Evolutionary conservation across 2,329 filamentous ascomycete genomes (phyloP).

Genomic region (Cladosporium sphaerospermum): DNA sequence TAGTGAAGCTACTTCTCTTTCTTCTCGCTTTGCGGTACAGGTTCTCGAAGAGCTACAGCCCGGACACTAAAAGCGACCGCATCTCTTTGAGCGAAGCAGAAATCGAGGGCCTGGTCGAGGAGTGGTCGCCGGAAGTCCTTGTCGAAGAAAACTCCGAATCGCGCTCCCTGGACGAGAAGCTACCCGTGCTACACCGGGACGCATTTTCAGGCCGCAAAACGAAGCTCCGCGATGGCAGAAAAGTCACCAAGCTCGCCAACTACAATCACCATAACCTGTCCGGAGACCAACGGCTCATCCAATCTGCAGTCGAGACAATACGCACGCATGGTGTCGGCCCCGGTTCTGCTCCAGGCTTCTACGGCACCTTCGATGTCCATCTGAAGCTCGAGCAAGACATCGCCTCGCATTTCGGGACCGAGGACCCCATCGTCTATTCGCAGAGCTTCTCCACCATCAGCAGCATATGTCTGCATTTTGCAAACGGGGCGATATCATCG

Average conservation of each 20-base stretch:
- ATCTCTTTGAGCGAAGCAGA: conserved; percentile 90
- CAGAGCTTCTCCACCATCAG: conserved; percentile 94
- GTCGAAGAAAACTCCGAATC: conserved; percentile 66
- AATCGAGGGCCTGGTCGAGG: conserved; percentile 92
- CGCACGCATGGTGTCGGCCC: conserved; percentile 94
- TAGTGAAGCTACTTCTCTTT: conserved; percentile 86
- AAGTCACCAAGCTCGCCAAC: conserved; percentile 85
- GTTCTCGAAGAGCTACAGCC: conserved; percentile 79
- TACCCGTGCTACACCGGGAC: conserved; percentile 65
- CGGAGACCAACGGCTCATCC: conserved; percentile 82
- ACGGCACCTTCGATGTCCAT: conserved; percentile 96
- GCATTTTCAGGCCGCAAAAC: conserved; percentile 86
- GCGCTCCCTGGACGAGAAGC: conserved; percentile 72
- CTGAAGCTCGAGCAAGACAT: conserved; percentile 95
- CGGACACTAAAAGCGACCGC: conserved; percentile 56
- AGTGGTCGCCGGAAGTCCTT: conserved; percentile 87
- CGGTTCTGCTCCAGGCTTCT: conserved; percentile 94
- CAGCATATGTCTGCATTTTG: conserved; percentile 94
- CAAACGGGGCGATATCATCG: conserved; percentile 94
- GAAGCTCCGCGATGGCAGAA: conserved; percentile 69
- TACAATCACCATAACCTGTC: conserved; percentile 99
- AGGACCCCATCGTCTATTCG: conserved; percentile 88
- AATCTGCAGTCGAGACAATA: conserved; percentile 88
- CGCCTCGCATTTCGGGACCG: conserved; percentile 77
- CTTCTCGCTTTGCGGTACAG: conserved; percentile 94